Base-by-base conservation (phyloP, 306 rosid species). In the Cucumis hystrix region DNA sequence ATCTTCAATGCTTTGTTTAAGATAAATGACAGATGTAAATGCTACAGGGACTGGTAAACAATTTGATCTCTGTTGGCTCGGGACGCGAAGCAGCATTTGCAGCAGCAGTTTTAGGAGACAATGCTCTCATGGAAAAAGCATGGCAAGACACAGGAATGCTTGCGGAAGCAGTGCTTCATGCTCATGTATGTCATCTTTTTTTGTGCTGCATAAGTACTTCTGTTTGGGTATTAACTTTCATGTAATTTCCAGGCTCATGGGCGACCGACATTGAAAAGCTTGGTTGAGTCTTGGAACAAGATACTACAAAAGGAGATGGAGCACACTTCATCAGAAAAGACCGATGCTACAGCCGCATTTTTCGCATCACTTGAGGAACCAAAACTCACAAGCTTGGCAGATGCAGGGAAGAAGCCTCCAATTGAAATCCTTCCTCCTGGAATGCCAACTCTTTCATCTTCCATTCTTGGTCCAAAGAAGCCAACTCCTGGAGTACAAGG, bases 101-200 rank as follows among this genome's bases (percentile, higher is more conserved):
- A 77, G 98, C 89, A 52, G 97, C 98, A 51, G 92, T 96, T 78
- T 91, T 96, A 86, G 98, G 98, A 43, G 99, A 96, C 88, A 96
- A 96, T 76, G 97, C 90, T 47, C 91, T 92, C 20, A 96, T 96
- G 99, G 99, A 96, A 77, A 96, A 89, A 91, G 97, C 98, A 8
- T 96, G 98, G 98, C 99, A 92, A 85, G 99, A 96, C 71, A 96
- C 98, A 18, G 99, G 99, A 81, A 92, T 96, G 99, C 91, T 88
- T 35, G 99, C 98, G 6, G 99, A 96, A 83, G 98, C 99, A 65
- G 99, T 96, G 81, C 98, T 96, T 84, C 99, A 96, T 84, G 91
- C 99, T 81, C 98, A 96, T 62, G 99, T 92, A 91, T 70, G 80
- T 54, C 52, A 30, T 47, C 45, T 78, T 78, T 33, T 25, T 57